A percentile compares a stretch with the other conserved stretches of the same genome.
Evolutionary conservation across 768 basidiomycete species (phyloP).

Genomic region (Suillus subaureus): DNA sequence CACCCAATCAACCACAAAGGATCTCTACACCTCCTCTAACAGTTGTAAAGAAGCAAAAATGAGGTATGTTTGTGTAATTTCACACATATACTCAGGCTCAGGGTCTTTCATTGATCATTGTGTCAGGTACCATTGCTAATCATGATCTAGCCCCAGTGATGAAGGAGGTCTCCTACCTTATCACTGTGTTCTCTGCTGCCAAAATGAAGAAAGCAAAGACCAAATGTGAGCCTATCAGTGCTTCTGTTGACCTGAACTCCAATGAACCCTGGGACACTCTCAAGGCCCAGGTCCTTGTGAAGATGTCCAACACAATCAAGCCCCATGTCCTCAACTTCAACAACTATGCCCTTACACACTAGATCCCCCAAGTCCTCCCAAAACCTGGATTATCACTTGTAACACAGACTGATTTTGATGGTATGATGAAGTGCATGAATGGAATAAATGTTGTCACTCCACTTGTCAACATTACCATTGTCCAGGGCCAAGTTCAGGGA

Average conservation of each 20-base stretch:
- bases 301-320: neutral
- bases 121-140: neutral
- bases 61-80: neutral
- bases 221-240: neutral
- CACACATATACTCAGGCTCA: neutral
- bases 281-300: constrained; percentile 10
- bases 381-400: neutral
- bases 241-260: neutral
- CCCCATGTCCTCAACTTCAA: neutral
- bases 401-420: neutral
- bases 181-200: neutral
- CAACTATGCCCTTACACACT: constrained; percentile 2
- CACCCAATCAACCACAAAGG: neutral
- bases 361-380: neutral
- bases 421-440: neutral
- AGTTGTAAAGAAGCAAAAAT: neutral
- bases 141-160: neutral
- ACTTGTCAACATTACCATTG: neutral
- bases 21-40: constrained; percentile 4
- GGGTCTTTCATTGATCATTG: neutral
- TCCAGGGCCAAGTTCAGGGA: neutral
- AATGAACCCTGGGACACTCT: constrained; percentile 8
- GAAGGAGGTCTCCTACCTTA: neutral
- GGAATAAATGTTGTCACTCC: neutral
- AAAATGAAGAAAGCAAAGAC: neutral